Base-by-base conservation (phyloP, 2,329 filamentous ascomycete species). In the Dendrostoma leiphaemia region DNA sequence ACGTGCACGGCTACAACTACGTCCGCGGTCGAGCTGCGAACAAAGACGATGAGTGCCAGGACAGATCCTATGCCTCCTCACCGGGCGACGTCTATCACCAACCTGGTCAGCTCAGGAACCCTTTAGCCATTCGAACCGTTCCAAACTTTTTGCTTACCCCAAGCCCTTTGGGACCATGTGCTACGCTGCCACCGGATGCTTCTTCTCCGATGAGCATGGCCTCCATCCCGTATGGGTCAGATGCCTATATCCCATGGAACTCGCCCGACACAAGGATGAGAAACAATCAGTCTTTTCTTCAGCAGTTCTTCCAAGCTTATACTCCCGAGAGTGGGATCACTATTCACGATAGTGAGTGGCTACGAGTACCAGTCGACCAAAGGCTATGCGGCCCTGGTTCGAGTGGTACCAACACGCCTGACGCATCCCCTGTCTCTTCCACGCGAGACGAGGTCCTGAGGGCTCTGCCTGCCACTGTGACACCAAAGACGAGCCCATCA, bases 1-100 rank as follows among this genome's bases (percentile, higher is more conserved):
- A 91, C 69, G 82, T 85, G 1, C 89, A 92, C 65, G 80, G 81
- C 51, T 91, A 85, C 82, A 71, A 76, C 17, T 92, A 92, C 62
- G 76, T 87, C 58, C 84, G 88, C 53, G 88, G 85, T 37, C 90
- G 90, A 74, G 84, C 26, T 13, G 51, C 17, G 6, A 48, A 35
- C n/a, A 49, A 47, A 13, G 54, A 54, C 12, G 54, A 57, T 21
- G 40, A n/a, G n/a, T n/a, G 6, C 2, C 23, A 19, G 5, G 28
- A 34, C 28, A 43, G 13, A 6, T 28, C 41, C 13, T 29, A 35
- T 9, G 26, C 41, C 4, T 15, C 29, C 12, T 7, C 41, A 32
- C 44, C 21, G 12, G 23, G 17, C 6, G 44, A 47, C 19, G 24
- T 38, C 45, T 32, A 26, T 34, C 34, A 48, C 3, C 48, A 29